Evolutionary conservation across 2,329 filamentous ascomycete genomes (phyloP), one percentile per base, ranked within the genome.

Genomic region (Keithomyces neogunnii): DNA sequence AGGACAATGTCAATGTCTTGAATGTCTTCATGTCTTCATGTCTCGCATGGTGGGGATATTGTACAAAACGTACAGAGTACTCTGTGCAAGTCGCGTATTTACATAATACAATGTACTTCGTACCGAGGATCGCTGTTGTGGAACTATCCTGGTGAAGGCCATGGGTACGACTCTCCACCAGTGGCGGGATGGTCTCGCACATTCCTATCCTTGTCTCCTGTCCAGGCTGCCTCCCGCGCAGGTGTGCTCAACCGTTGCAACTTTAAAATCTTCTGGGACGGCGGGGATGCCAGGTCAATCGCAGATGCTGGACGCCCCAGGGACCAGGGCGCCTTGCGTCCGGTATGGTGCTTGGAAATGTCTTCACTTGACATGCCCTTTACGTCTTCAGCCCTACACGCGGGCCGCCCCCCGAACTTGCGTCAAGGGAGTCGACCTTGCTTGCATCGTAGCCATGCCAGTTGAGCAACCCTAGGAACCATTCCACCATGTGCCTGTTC

Each of bases 331-430:
- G 26, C 40, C 40, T 40, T 32, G 45, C 51, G 48, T 51, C 48
- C 33, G 48, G 32, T 48, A 50, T 51, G 48, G 48, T 45, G 38
- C 32, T 48, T 45, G 51, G 48, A 50, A 19, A 53, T 53, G 48
- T 50, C 51, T 51, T 53, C 51, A 48, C 38, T 45, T 38, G 19
- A 38, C 47, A 52, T 45, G 47, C 47, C 45, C 47, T 40, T 38
- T 52, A 48, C 38, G 19, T 35, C 48, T 31, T 53, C 51, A 53
- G 51, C 51, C 51, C 51, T 53, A 53, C 45, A 47, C 45, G 49
- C 51, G 51, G 51, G 48, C 51, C 51, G 48, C 44, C 45, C 40
- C 48, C 45, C 40, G 45, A 53, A 26, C 48, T n/a, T 53, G 51
- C 45, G 39, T 50, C 39, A 33, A 45, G 51, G 47, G 39, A 49